Percentiles rank a stretch among this genome's conserved stretches.
phyloP scores from a whole-genome alignment of 306 rosid genomes.

The Vachellia pachyceras region DNA sequence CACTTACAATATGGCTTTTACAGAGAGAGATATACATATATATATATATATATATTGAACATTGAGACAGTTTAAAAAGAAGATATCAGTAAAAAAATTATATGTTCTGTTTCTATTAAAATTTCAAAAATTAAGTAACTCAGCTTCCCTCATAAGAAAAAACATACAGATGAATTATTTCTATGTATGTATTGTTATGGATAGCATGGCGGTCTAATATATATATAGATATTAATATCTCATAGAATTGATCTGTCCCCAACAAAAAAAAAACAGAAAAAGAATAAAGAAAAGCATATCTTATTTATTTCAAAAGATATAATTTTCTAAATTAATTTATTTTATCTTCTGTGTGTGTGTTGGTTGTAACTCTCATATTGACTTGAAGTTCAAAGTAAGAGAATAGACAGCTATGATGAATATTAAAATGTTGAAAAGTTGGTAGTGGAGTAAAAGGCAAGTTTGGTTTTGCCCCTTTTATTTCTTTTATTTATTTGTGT shows the following conservation, averaged over 20 bases:
- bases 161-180: too few species aligned
- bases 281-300: too few species aligned
- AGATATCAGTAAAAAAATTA: neutral
- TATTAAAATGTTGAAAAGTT: neutral
- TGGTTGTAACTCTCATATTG: neutral
- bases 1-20: too few species aligned
- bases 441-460: neutral
- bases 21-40: too few species aligned
- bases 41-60: too few species aligned
- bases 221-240: too few species aligned
- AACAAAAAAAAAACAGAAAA: too few species aligned
- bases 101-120: too few species aligned
- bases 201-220: neutral
- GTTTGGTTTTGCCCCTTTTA: neutral
- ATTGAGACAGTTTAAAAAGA: neutral
- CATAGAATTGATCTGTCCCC: neutral
- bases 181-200: too few species aligned
- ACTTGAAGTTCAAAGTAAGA: neutral
- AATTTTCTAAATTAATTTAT: too few species aligned
- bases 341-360: neutral
- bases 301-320: too few species aligned
- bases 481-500: too few species aligned
- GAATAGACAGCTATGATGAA: neutral
- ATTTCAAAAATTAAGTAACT: neutral
- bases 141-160: neutral